Conservation (phyloP, 2,329 filamentous ascomycete species). For the Alternaria gaisen region DNA sequence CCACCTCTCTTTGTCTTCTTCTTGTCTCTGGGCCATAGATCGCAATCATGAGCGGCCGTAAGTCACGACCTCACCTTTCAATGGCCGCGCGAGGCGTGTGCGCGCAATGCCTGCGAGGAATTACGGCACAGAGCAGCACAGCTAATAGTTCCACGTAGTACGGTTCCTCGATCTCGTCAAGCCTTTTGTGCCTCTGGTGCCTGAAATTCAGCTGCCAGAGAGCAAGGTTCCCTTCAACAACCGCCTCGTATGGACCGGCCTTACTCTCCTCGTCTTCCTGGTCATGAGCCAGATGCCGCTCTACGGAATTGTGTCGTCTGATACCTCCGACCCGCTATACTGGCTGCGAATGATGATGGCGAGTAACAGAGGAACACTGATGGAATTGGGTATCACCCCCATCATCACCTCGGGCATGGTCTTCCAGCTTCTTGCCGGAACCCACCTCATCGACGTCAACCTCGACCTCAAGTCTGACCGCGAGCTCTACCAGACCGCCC, state of each 20-base stretch:
- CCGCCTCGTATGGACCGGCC: slow-evolving; percentile 62
- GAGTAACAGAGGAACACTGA: slow-evolving; percentile 95
- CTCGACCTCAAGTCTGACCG: slow-evolving; percentile 99
- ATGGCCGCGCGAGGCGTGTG: slow-evolving; percentile 20
- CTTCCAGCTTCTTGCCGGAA: slow-evolving; percentile 99
- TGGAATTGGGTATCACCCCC: slow-evolving; percentile 95
- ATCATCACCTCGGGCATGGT: slow-evolving; percentile 99
- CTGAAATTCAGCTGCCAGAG: slow-evolving; percentile 87
- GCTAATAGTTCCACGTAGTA: slow-evolving; percentile 65
- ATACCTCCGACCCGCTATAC: slow-evolving; percentile 96
- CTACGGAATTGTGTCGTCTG: slow-evolving; percentile 98
- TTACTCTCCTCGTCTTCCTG: slow-evolving; percentile 95
- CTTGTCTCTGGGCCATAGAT: slow-evolving; percentile 43
- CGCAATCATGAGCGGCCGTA: slow-evolving; percentile 68
- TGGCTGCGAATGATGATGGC: slow-evolving; percentile 99
- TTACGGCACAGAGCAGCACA: slow-evolving; percentile 12
- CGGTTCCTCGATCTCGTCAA: slow-evolving; percentile 99
- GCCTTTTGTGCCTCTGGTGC: slow-evolving; percentile 98
- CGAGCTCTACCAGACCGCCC: slow-evolving; percentile 99
- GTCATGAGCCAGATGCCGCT: slow-evolving; percentile 98
- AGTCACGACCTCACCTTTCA: slow-evolving; percentile 51
- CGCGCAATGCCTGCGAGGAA: slow-evolving; percentile 17
- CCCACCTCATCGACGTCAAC: slow-evolving; percentile 99
- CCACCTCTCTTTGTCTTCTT: slow-evolving; percentile 46
- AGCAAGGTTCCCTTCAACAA: slow-evolving; percentile 99